Percentiles rank a stretch among this genome's conserved stretches.
Conservation (phyloP, 768 basidiomycete genomes). For the Serendipita indica region DNA sequence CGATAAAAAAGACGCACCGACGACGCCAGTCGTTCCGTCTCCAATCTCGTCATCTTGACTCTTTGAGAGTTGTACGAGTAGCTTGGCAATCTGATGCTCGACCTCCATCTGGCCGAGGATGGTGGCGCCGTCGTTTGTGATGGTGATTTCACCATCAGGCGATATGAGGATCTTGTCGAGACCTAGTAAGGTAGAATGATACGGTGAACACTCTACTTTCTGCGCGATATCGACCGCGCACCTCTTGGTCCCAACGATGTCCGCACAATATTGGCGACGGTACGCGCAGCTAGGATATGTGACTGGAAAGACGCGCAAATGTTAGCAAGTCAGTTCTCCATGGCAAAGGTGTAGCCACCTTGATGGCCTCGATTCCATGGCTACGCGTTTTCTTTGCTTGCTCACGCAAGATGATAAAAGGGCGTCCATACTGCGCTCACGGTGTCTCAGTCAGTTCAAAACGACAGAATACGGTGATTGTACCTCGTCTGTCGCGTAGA, state of each 20-base stretch:
- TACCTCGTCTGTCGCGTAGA: constrained; percentile 82
- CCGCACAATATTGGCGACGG: constrained; percentile 86
- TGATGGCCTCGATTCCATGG: constrained; percentile 91
- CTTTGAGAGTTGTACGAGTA: constrained; percentile 90
- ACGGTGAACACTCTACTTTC: background rate
- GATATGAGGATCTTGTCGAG: constrained; percentile 91
- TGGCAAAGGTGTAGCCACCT: constrained; percentile 35
- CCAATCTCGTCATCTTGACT: constrained; percentile 99
- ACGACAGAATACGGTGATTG: background rate
- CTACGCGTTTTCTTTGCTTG: constrained; percentile 83
- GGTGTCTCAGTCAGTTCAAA: constrained; percentile 12
- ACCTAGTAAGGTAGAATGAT: constrained; percentile 31
- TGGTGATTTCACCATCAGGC: constrained; percentile 96
- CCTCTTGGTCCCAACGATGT: constrained; percentile 93
- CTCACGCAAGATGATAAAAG: constrained; percentile 95
- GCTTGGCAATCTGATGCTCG: constrained; percentile 96
- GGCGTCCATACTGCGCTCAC: constrained; percentile 64
- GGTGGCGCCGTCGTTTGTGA: constrained; percentile 98
- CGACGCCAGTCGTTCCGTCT: constrained; percentile 97
- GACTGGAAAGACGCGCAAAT: constrained; percentile 31
- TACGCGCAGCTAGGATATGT: constrained; percentile 89
- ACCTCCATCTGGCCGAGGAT: constrained; percentile 98
- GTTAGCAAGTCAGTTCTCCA: background rate
- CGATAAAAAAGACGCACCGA: constrained; percentile 40
- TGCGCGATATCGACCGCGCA: constrained; percentile 22